phyloP scores from a whole-genome alignment of 192 early-diverging fungal genomes.

The Spizellomyces punctatus region DNA sequence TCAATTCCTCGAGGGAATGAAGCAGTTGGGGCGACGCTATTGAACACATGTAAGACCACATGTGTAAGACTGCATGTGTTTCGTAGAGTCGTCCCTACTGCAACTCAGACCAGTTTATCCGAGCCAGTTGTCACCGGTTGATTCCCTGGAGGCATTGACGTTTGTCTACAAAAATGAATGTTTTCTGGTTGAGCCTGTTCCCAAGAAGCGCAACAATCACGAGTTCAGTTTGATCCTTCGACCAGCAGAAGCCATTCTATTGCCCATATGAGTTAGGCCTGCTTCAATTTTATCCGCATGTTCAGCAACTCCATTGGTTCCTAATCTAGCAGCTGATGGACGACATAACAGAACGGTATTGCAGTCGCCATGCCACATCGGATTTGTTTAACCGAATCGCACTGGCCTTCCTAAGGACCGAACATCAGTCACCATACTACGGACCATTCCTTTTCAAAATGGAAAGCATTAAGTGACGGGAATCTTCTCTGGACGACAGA shows the following conservation, averaged over 20 bases:
- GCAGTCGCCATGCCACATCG: not conserved
- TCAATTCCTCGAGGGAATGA: too few relatives aligned
- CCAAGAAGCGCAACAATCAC: conserved; percentile 12
- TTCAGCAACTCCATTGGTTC: conserved; percentile 22
- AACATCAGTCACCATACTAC: conserved; percentile 20
- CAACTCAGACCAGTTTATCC: too few relatives aligned
- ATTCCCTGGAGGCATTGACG: too few relatives aligned
- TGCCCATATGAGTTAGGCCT: conserved; percentile 14
- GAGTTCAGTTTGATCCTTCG: conserved; percentile 8
- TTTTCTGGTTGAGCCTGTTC: too few relatives aligned
- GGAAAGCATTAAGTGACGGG: not conserved
- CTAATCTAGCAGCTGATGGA: conserved; percentile 19
- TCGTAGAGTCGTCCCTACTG: too few relatives aligned
- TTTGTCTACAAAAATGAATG: too few relatives aligned
- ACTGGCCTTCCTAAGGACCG: conserved; percentile 14
- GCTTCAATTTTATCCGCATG: conserved; percentile 28
- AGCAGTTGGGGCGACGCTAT: too few relatives aligned
- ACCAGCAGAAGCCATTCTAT: conserved; percentile 12
- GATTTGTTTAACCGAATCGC: not conserved
- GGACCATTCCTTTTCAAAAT: conserved; percentile 9
- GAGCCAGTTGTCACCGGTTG: too few relatives aligned
- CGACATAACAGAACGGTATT: not conserved
- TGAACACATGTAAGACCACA: too few relatives aligned
- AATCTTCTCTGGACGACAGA: not conserved
- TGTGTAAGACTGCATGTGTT: too few relatives aligned